Conservation (phyloP, 2,329 filamentous ascomycete genomes). For the Aureobasidium zeae region DNA sequence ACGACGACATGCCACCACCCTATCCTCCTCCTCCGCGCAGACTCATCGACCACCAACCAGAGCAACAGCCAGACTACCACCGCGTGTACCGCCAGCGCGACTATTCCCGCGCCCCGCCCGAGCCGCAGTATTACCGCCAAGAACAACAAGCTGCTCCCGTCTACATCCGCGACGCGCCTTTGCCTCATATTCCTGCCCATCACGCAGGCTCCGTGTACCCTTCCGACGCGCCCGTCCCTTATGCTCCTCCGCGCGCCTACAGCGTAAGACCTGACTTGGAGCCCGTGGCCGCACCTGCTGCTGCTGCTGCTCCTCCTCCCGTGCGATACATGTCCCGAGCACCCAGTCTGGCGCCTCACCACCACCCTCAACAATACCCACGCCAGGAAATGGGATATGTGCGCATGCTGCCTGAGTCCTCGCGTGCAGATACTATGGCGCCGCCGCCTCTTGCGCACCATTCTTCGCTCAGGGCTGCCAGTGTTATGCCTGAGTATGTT, state of each 20-base stretch:
- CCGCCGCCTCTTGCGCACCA: slow-evolving; percentile 17
- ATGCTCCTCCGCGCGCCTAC: slow-evolving; percentile 30
- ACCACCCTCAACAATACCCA: too few relatives aligned
- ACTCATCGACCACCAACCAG: slow-evolving; percentile 27
- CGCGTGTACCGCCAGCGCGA: slow-evolving; percentile 48
- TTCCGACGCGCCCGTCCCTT: too few relatives aligned
- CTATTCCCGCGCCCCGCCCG: slow-evolving; percentile 44
- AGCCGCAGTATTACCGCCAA: slow-evolving; percentile 13
- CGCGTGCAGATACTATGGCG: slow-evolving; percentile 6
- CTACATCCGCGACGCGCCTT: slow-evolving; percentile 18
- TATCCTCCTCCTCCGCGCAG: slow-evolving; percentile 20
- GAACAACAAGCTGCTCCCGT: slow-evolving; percentile 19
- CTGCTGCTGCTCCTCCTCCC: slow-evolving; percentile 19
- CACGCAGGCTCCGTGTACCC: slow-evolving; percentile 9
- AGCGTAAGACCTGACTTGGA: slow-evolving; percentile 34
- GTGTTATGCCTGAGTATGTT: slow-evolving; percentile 31
- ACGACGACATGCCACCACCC: slow-evolving; percentile 32
- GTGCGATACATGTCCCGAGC: slow-evolving; percentile 14
- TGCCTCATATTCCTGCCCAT: too few relatives aligned
- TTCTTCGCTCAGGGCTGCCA: slow-evolving; percentile 31
- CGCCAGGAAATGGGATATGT: too few relatives aligned
- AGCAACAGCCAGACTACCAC: slow-evolving; percentile 45
- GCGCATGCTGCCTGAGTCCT: too few relatives aligned
- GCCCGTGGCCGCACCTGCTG: slow-evolving; percentile 20
- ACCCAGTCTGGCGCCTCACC: slow-evolving; percentile 34